These are phyloP conservation scores for Odontarrhena argentea DNA, from an alignment of 345 rosid genomes.

Conservation along the genomic window DNA sequence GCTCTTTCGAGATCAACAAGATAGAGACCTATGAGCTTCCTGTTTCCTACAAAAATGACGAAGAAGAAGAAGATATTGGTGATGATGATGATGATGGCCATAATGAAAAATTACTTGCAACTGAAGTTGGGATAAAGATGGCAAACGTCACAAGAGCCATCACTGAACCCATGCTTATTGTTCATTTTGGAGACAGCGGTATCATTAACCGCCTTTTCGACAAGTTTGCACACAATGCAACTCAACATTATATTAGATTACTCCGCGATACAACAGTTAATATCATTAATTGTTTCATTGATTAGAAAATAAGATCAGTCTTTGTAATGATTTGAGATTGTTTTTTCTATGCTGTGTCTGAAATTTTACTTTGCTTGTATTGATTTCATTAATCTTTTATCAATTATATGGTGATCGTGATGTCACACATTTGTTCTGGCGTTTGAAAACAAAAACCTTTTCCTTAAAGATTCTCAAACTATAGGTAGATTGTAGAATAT, in stretches of 20 bases:
- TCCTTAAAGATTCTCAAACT: too few species aligned
- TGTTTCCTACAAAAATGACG: background rate
- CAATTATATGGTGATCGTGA: background rate
- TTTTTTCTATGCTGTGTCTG: background rate
- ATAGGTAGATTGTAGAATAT: too few species aligned
- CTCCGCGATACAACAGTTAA: too few species aligned
- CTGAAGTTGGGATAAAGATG: background rate
- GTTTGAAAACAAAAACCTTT: too few species aligned
- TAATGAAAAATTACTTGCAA: too few species aligned
- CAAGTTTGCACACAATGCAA: background rate
- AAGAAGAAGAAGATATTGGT: background rate
- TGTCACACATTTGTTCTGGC: too few species aligned
- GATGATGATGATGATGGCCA: too few species aligned
- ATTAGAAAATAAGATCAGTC: background rate
- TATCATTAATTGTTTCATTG: background rate
- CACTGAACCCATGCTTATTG: conserved; percentile 1
- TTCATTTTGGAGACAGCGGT: background rate
- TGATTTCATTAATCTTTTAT: background rate
- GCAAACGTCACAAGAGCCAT: background rate
- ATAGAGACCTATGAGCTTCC: background rate
- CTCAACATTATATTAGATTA: background rate
- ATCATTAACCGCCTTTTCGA: background rate
- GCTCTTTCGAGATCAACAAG: conserved; percentile 34
- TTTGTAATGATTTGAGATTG: background rate
- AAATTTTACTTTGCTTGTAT: background rate